Evolutionary conservation across 805 yeast species (phyloP), one percentile per base, ranked within the genome.

Genomic region (Barnettozyma vustinii): DNA sequence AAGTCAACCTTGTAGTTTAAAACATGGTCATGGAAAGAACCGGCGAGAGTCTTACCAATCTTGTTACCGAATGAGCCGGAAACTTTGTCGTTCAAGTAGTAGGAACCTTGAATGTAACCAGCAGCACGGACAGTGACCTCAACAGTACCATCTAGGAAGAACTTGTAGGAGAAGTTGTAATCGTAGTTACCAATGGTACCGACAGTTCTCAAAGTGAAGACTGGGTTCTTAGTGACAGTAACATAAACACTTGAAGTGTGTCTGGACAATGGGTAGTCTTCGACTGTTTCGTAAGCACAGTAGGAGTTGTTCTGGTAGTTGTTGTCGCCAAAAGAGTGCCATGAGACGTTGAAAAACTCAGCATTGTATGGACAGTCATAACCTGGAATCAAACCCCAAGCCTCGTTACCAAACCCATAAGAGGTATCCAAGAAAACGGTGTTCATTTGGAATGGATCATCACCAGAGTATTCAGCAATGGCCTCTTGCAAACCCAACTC

Each of bases 1-100:
- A 61, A 50, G 46, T 61, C 65, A 25, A 57, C 63, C 50, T 61
- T 61, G 53, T 44, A 57, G 49, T 56, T 60, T 9, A 61, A 13
- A 8, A 58, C 62, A 37, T 61, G 65, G 41, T 61, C 65, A 35
- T 61, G 65, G 61, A 61, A 60, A 16, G 65, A 61, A 30, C 64
- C 65, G 4, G 62, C 52, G 13, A 61, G 32, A 5, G 56, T 53
- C 45, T 61, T 55, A 43, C 54, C 55, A 37, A 61, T 46, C 43
- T 39, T 52, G 51, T 58, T 52, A 20, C 65, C 63, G 42, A 54
- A 61, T 27, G 53, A 51, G n/a, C 52, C 49, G 8, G 55, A 51
- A 9, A 49, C 56, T 23, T 54, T 51, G 20, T 54, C 51, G 49
- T 53, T 44, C 43, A 54, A 53, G 50, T 57, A 61, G 42, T 56